These are phyloP conservation scores for Populus ilicifolia DNA, from an alignment of 345 rosid species.

Conservation along the genomic window DNA sequence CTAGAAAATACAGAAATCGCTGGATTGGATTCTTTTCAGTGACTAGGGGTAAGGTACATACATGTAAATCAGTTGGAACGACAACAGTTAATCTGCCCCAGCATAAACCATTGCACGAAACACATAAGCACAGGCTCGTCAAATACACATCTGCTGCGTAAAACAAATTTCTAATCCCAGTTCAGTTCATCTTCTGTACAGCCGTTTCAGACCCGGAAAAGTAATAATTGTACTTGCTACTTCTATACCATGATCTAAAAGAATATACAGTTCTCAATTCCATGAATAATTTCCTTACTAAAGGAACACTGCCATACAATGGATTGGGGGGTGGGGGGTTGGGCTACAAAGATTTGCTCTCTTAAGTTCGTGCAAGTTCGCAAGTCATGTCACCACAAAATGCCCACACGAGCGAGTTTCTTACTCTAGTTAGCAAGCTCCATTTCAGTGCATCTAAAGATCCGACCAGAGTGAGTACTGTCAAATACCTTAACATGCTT, in stretches of 20 bases:
- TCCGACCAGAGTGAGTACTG: constrained; percentile 11
- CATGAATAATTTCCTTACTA: background rate
- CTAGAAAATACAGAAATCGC: background rate
- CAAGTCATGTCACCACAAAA: constrained; percentile 13
- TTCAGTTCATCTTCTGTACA: constrained; percentile 40
- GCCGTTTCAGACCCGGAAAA: constrained; percentile 20
- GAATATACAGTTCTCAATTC: constrained; percentile 23
- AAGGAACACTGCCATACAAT: constrained; percentile 10
- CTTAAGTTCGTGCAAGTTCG: constrained; percentile 4
- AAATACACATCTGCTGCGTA: constrained; percentile 13
- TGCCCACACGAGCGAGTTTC: constrained; percentile 8
- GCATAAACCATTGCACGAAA: constrained; percentile 6
- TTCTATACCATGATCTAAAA: constrained; percentile 20
- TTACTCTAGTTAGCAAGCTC: constrained; percentile 11
- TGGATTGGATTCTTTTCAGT: constrained; percentile 11
- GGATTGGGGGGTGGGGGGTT: background rate
- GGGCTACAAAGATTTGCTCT: constrained; percentile 15
- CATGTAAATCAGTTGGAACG: constrained; percentile 24
- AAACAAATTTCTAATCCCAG: constrained; percentile 18
- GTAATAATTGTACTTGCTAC: constrained; percentile 5
- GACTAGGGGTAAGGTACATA: constrained; percentile 30
- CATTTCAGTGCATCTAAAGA: constrained; percentile 11
- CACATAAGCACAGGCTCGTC: constrained; percentile 17
- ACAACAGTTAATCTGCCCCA: constrained; percentile 19
- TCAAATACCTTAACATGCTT: constrained; percentile 10